Base-by-base conservation (phyloP, 2,329 filamentous ascomycete species). In the Alternaria metachromatica region DNA sequence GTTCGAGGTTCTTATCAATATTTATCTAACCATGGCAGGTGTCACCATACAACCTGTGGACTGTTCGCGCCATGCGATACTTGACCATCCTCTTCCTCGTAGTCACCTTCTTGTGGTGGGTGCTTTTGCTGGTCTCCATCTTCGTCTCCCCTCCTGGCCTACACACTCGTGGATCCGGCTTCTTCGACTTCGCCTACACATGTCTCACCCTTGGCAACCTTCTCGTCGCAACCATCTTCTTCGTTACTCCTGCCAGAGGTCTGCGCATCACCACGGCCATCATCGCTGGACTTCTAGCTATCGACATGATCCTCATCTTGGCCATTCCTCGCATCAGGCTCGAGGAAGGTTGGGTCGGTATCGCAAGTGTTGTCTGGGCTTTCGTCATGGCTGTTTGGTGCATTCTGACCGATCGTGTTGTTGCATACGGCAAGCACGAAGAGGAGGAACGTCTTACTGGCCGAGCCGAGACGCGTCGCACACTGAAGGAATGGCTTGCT, bases 21-120 rank as follows among this genome's bases (percentile, higher is more conserved):
- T 44, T 11, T 13, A 25, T 60, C 73, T 79, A 63, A 78, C 46
- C 12, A 26, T 51, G 20, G 5, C 54, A 83, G 85, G 90, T 92
- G 23, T 92, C 93, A 4, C 96, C 96, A 0, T 97, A 97, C 82
- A 99, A 99, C 73, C 87, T 98, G 41, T 97, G 94, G 91, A 93
- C 89, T 63, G 92, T 99, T 54, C 90, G 96, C 18, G 87, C 92
- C 50, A 84, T 96, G 58, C 89, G 94, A 76, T 92, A 90, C 76
- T 80, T 96, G 64, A 95, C 93, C 6, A 84, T 97, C 59, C 72
- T 93, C 41, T 92, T 97, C 75, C 84, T 95, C 20, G 79, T 89
- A 55, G 77, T 94, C 71, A 92, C 89, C 60, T 93, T 96, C 74
- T 74, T 93, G n/a, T 98, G 95, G 95, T 98, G 96, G 95, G 86